These are phyloP conservation scores for Chionographis japonica DNA, from an alignment of 106 monocot species.

Conservation along the genomic window DNA sequence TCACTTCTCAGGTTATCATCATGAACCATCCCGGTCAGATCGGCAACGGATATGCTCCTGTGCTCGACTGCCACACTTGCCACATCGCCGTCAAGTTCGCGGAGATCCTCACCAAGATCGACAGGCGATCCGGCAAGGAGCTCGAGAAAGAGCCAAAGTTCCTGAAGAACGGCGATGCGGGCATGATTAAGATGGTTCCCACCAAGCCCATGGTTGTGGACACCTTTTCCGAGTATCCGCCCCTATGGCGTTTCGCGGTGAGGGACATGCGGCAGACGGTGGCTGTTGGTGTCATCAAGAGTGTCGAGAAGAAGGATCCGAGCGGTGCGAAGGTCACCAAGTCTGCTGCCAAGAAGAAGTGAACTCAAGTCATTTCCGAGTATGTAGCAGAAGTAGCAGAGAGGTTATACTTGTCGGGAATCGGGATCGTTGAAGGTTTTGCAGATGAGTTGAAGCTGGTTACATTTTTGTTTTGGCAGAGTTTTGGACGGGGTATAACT, in stretches of 20 bases:
- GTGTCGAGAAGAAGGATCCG: conserved; percentile 17
- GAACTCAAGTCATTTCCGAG: background rate
- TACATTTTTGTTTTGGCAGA: no score
- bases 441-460: no score
- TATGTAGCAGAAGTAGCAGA: no score
- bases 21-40: conserved; percentile 24
- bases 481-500: no score
- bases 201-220: conserved; percentile 20
- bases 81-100: conserved; percentile 20
- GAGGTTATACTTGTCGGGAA: no score
- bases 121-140: conserved; percentile 21
- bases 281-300: conserved; percentile 23
- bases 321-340: conserved; percentile 20
- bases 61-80: conserved; percentile 15
- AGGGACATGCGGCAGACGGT: conserved; percentile 13
- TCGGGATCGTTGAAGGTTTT: no score
- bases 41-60: conserved; percentile 17
- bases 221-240: conserved; percentile 16
- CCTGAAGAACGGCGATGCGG: conserved; percentile 19
- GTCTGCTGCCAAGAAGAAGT: conserved; percentile 21
- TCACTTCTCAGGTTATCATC: conserved; percentile 22
- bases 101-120: conserved; percentile 19
- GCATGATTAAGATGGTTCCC: conserved; percentile 14
- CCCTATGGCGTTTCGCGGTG: conserved; percentile 12
- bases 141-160: conserved; percentile 20